Evolutionary conservation across 2,329 filamentous ascomycete genomes (phyloP).

Genomic region (Ceratocystis papillata): DNA sequence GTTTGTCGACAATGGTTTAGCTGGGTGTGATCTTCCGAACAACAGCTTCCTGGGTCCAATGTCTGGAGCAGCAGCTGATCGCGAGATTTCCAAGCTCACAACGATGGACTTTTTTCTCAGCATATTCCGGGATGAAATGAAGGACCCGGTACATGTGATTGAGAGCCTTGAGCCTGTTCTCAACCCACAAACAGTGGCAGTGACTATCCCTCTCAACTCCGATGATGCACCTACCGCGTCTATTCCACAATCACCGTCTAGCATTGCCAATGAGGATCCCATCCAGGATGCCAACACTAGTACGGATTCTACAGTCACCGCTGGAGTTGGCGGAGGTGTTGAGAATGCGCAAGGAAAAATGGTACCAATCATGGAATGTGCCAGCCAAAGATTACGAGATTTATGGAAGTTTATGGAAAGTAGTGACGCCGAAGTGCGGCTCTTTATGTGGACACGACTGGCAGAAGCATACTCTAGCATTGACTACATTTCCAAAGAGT

Average conservation of each 20-base stretch:
- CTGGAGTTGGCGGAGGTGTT: not conserved
- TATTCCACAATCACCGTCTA: slow-evolving; percentile 2
- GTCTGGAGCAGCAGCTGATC: slow-evolving; percentile 70
- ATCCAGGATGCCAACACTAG: not conserved
- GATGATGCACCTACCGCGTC: not conserved
- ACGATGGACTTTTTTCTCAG: slow-evolving; percentile 94
- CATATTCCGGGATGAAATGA: slow-evolving; percentile 72
- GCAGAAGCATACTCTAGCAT: slow-evolving; percentile 80
- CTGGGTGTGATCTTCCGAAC: slow-evolving; percentile 58
- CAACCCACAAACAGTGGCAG: slow-evolving; percentile 53
- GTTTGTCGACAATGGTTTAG: slow-evolving; percentile 34
- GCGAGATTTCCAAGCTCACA: slow-evolving; percentile 81
- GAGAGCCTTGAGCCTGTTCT: slow-evolving; percentile 87
- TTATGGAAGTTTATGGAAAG: slow-evolving; percentile 75
- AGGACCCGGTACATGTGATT: slow-evolving; percentile 73
- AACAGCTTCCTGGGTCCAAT: slow-evolving; percentile 83
- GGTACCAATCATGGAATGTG: slow-evolving; percentile 41
- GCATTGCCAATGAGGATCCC: not conserved
- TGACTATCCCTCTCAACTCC: not conserved
- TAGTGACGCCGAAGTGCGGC: slow-evolving; percentile 68
- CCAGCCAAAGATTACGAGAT: slow-evolving; percentile 54
- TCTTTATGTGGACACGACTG: slow-evolving; percentile 86
- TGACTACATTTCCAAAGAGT: slow-evolving; percentile 73
- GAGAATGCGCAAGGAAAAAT: slow-evolving; percentile 25
- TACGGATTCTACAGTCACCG: not conserved